phyloP scores from a whole-genome alignment of 306 rosid species.

The Ochetophila trinervis region DNA sequence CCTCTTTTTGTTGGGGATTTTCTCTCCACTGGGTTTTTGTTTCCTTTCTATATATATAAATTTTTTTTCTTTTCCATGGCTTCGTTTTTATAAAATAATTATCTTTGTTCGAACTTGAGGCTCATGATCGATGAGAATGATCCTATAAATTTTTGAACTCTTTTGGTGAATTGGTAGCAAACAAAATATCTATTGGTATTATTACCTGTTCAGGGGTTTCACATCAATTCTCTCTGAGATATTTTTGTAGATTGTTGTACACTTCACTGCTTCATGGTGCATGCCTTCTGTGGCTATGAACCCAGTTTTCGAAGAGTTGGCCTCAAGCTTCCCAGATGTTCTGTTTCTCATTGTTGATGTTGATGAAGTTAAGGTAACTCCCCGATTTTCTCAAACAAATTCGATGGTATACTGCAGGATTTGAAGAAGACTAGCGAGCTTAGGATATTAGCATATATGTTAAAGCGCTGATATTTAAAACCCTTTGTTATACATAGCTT shows the following conservation, averaged over 20 bases:
- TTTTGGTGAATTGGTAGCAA: not conserved
- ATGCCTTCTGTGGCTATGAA: constrained; percentile 93
- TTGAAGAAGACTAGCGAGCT: not conserved
- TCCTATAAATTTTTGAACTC: too few relatives aligned
- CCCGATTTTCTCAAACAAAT: constrained; percentile 1
- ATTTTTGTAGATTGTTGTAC: constrained; percentile 61
- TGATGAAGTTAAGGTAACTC: constrained; percentile 82
- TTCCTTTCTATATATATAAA: too few relatives aligned
- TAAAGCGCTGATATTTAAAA: not conserved
- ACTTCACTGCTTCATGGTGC: constrained; percentile 95
- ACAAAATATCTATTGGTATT: not conserved
- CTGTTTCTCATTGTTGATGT: constrained; percentile 86
- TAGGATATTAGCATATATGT: too few relatives aligned
- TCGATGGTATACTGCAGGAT: too few relatives aligned
- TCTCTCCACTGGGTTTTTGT: too few relatives aligned
- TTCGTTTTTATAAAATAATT: too few relatives aligned
- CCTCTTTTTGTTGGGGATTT: not conserved
- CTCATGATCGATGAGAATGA: not conserved
- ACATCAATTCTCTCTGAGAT: constrained; percentile 21
- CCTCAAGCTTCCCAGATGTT: constrained; percentile 54
- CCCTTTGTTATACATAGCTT: not conserved
- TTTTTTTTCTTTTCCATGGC: too few relatives aligned
- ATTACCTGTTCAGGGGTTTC: not conserved
- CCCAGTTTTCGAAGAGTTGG: constrained; percentile 66
- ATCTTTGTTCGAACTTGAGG: not conserved